phyloP scores from a whole-genome alignment of 2,329 filamentous ascomycete genomes.

The Rhexocercosporidium sp. region DNA sequence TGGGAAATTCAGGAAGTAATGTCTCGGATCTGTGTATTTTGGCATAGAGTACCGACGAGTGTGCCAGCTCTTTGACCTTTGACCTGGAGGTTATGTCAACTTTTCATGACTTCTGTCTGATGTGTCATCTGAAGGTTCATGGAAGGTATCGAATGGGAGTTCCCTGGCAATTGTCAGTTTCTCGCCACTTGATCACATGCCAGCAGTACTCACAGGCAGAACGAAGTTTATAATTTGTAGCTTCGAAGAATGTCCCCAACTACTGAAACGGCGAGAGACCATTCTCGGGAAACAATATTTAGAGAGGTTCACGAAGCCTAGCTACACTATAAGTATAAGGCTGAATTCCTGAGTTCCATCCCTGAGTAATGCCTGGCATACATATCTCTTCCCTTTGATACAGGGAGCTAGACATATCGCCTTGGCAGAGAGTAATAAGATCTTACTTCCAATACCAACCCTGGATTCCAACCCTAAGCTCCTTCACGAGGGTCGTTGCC shows the following conservation, averaged over 20 bases:
- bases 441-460: neutral
- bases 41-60: neutral
- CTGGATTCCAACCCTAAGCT: neutral
- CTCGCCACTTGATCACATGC: neutral
- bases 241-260: neutral
- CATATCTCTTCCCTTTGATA: neutral
- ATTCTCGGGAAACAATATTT: neutral
- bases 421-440: neutral
- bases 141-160: neutral
- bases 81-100: neutral
- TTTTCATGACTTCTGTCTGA: neutral
- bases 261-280: too few species aligned
- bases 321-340: neutral
- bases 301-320: neutral
- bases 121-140: neutral
- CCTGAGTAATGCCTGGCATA: neutral
- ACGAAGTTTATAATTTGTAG: neutral
- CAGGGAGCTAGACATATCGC: neutral
- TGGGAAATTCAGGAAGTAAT: neutral
- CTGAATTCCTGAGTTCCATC: neutral
- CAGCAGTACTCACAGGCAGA: neutral
- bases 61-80: neutral
- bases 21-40: neutral
- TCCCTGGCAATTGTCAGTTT: neutral
- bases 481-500: neutral